Conservation (phyloP, 2,329 filamentous ascomycete genomes). For the Blumeria graminis region DNA sequence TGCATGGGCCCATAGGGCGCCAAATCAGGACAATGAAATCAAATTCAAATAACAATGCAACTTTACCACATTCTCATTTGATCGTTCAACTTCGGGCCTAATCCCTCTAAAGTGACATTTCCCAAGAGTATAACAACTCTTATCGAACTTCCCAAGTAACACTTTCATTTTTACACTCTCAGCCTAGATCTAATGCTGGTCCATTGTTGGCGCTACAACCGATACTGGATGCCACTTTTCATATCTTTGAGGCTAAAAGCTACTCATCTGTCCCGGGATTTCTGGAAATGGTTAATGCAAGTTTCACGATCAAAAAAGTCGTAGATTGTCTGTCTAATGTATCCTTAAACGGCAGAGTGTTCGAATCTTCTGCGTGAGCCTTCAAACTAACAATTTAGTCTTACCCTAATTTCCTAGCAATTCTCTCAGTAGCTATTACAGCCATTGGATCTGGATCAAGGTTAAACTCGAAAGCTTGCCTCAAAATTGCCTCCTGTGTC, state of each 20-base stretch:
- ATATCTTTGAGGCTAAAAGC: not conserved
- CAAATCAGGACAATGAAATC: no score
- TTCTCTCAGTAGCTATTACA: not conserved
- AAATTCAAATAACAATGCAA: no score
- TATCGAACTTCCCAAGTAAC: no score
- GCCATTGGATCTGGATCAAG: not conserved
- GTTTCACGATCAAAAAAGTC: not conserved
- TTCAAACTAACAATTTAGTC: not conserved
- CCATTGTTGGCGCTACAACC: not conserved
- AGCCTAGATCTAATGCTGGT: not conserved
- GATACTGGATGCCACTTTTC: not conserved
- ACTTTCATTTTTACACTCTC: no score
- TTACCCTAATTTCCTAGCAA: not conserved
- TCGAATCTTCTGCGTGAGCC: not conserved
- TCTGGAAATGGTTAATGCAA: not conserved
- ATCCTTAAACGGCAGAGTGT: not conserved
- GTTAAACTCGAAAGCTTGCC: not conserved
- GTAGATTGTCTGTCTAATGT: not conserved
- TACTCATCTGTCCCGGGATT: not conserved
- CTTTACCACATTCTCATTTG: no score
- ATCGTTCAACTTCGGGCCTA: no score
- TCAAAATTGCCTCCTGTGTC: not conserved
- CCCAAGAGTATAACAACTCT: no score
- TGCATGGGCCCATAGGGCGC: no score
- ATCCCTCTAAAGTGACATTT: no score